Evolutionary conservation across 345 rosid species (phyloP).

Genomic region (Salix arbutifolia): DNA sequence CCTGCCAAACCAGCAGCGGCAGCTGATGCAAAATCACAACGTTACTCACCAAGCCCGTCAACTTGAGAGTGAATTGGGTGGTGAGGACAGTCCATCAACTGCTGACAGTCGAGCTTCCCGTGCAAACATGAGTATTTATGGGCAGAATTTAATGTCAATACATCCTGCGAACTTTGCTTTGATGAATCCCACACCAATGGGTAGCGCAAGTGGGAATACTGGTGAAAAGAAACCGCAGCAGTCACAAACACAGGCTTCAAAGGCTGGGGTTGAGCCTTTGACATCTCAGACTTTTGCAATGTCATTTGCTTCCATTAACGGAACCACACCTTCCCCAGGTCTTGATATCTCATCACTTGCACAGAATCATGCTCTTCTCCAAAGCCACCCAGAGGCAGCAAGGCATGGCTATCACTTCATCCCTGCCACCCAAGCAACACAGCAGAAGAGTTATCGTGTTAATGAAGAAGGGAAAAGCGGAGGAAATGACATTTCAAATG

Average conservation of each 20-base stretch:
- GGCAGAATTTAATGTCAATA: conserved; percentile 64
- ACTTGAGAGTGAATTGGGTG: conserved; percentile 52
- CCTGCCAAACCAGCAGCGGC: conserved; percentile 55
- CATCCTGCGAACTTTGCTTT: conserved; percentile 61
- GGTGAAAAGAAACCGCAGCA: conserved; percentile 66
- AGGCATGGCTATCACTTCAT: conserved; percentile 60
- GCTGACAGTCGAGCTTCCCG: conserved; percentile 74
- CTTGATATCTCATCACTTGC: conserved; percentile 70
- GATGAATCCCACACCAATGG: conserved; percentile 53
- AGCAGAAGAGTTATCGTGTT: conserved; percentile 62
- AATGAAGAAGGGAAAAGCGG: conserved; percentile 67
- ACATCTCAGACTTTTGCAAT: conserved; percentile 76
- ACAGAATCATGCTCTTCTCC: conserved; percentile 73
- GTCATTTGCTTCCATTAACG: conserved; percentile 75
- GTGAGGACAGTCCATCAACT: conserved; percentile 79
- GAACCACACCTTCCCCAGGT: conserved; percentile 44
- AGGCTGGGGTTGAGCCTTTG: conserved; percentile 55
- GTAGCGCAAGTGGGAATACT: conserved; percentile 41
- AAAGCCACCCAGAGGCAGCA: conserved; percentile 63
- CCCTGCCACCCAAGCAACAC: conserved; percentile 61
- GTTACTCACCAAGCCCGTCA: conserved; percentile 54
- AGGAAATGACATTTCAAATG: conserved; percentile 37
- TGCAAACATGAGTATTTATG: conserved; percentile 45
- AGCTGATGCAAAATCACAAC: conserved; percentile 55
- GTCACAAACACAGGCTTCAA: conserved; percentile 44